Evolutionary conservation across 805 yeast genomes (phyloP).

Genomic region (Komagataella populi): DNA sequence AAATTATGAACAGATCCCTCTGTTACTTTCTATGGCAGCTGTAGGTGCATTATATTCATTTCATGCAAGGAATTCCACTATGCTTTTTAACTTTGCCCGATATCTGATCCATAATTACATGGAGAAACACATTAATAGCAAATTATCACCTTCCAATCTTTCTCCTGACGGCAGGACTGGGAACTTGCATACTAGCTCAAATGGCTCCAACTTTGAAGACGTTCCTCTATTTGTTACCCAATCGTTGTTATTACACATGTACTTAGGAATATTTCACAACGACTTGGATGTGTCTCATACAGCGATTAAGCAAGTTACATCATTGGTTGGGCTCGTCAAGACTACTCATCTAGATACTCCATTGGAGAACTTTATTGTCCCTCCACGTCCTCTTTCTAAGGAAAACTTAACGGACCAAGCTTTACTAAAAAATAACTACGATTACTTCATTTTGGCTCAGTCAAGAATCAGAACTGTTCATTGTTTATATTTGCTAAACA

Average conservation of each 20-base stretch:
- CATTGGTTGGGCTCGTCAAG: slow-evolving; percentile 39
- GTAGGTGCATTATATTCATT: slow-evolving; percentile 82
- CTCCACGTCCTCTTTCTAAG: slow-evolving; percentile 20
- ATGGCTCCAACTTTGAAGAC: slow-evolving; percentile 25
- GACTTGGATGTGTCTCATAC: slow-evolving; percentile 34
- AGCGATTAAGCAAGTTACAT: slow-evolving; percentile 37
- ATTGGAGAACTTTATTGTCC: slow-evolving; percentile 27
- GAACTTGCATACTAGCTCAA: not conserved
- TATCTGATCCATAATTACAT: slow-evolving; percentile 52
- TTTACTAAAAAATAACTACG: slow-evolving; percentile 26
- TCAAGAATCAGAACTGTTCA: slow-evolving; percentile 41
- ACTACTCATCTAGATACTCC: slow-evolving; percentile 39
- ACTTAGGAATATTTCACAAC: slow-evolving; percentile 41
- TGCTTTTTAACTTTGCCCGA: slow-evolving; percentile 55
- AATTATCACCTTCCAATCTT: slow-evolving; percentile 10
- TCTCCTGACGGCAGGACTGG: not conserved
- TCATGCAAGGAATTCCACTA: slow-evolving; percentile 63
- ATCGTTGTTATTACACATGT: slow-evolving; percentile 40
- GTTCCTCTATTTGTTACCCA: slow-evolving; percentile 45
- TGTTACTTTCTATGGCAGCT: slow-evolving; percentile 70
- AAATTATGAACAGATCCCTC: slow-evolving; percentile 42
- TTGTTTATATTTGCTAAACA: slow-evolving; percentile 34
- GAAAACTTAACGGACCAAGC: slow-evolving; percentile 8
- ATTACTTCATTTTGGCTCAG: slow-evolving; percentile 40
- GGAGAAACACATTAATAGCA: slow-evolving; percentile 32